Base-by-base conservation (phyloP, 768 basidiomycete genomes). In the Hortiboletus flavorubellus region DNA sequence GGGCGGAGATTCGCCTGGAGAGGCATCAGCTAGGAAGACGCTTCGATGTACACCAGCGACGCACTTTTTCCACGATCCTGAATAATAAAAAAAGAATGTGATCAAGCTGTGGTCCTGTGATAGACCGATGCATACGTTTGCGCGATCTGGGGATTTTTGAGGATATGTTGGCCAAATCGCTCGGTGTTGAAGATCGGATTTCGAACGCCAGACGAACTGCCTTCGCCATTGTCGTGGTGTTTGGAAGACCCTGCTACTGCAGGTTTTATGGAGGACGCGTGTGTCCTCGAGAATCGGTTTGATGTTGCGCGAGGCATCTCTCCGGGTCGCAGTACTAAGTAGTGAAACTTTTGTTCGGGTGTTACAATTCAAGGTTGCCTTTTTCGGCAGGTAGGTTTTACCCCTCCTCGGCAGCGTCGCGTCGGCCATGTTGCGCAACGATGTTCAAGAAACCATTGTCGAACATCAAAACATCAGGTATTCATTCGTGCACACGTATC, bases 141-240 rank as follows among this genome's bases (percentile, higher is more conserved):
- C 6, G 93, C 93, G 34, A 93, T 89, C 55, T 85, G 81, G 5
- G 92, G 88, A 71, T 93, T 98, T 74, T 96, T 98, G 56, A 98
- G 80, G 61, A 99, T 98, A 75, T 99, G 96, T 71, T 98, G 96
- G 21, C 97, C 96, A 63, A 97, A 98, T 61, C 91, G 80, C 67
- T 91, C 90, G 4, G 94, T 97, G 67, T 97, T 95, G 79, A 93
- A 94, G 55, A 94, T 87, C 0, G 93, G 93, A 65, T 93, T 93
- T n/a, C 84, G 82, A 51, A 76, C 75, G 4, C 78, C 76, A 0
- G 78, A 73, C 2, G 75, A 71, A 7, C 71, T 69, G 12, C 68
- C 60, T 42, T 68, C 68, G 45, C 72, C 75, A 4, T 74, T 66
- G 41, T 77, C 77, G 49, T 78, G 76, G 10, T 78, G 75, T 30